phyloP scores from a whole-genome alignment of 106 monocot genomes.

The Platanthera zijinensis region DNA sequence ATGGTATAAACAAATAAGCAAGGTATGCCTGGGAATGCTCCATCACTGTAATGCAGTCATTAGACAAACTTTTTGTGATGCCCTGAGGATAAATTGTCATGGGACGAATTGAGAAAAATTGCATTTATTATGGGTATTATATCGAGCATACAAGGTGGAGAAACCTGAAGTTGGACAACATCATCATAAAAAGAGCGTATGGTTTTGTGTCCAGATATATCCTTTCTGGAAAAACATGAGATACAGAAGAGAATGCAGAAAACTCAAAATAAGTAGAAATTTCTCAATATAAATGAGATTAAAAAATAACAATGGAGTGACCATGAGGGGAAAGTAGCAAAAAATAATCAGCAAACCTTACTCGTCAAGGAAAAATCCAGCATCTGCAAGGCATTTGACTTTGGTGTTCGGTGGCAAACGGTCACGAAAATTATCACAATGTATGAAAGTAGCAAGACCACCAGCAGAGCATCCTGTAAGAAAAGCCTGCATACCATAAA shows the following conservation, averaged over 20 bases:
- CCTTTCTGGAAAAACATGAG: conserved; percentile 45
- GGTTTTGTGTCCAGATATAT: conserved; percentile 55
- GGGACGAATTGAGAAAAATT: background rate
- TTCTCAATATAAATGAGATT: background rate
- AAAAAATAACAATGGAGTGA: background rate
- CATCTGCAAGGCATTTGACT: conserved; percentile 93
- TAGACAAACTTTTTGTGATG: conserved; percentile 40
- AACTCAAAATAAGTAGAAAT: background rate
- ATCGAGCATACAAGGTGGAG: background rate
- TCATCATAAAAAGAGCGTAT: conserved; percentile 64
- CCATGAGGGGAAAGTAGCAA: background rate
- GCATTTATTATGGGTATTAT: background rate
- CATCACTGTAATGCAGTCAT: conserved; percentile 39
- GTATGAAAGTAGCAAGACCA: conserved; percentile 81
- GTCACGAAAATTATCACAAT: conserved; percentile 71
- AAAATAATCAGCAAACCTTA: conserved; percentile 19
- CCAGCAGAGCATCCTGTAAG: conserved; percentile 98
- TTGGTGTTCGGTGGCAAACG: conserved; percentile 36
- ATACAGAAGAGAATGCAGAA: conserved; percentile 5
- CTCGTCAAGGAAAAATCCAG: conserved; percentile 84
- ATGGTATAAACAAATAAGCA: conserved; percentile 7
- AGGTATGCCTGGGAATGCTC: conserved; percentile 52
- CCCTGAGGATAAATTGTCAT: conserved; percentile 29
- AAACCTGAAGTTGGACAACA: conserved; percentile 73
- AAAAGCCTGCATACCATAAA: conserved; percentile 58